Evolutionary conservation across 441 rosid species (phyloP), one percentile per base, ranked within the genome.

Genomic region (Corymbia citriodora): DNA sequence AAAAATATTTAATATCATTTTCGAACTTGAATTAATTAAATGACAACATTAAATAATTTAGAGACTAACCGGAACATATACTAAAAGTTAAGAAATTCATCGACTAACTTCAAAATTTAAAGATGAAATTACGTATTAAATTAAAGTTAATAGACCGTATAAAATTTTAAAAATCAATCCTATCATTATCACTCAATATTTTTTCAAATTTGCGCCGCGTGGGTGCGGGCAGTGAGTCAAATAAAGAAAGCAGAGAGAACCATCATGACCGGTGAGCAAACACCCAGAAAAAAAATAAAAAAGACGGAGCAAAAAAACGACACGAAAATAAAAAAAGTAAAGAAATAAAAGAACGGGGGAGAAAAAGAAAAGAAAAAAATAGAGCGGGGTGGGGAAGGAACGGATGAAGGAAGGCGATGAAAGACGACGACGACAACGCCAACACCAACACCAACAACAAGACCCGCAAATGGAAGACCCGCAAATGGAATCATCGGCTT

Each of bases 401-500:
- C 65, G 29, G 65, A 59, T 59, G 65, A 59, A 57, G 63, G 65
- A 59, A 57, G 63, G 63, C 63, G 29, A 59, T 29, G 65, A 25
- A 10, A 59, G 65, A 59, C 29, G 25, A 59, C 65, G 25, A 59
- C 65, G 65, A 25, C 65, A 59, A 29, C 65, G 25, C 65, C 65
- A 59, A 10, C 65, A 14, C 63, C 63, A 10, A 9, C 29, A 5
- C 65, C 65, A 25, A 29, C 65, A 59, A 29, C 65, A 25, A 29
- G n/a, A n/a, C n/a, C n/a, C n/a, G n/a, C n/a, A n/a, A n/a, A n/a
- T n/a, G n/a, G 7, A 10, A 12, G 29, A 10, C 14, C 65, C 65
- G 10, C 33, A 14, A 29, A 16, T 31, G 88, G 88, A 87, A 87
- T 87, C 88, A 45, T 87, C 88, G 70, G 48, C 55, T 87, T 55